These are phyloP conservation scores for Mycena alexandri DNA, from an alignment of 768 basidiomycete species.

Conservation along the genomic window DNA sequence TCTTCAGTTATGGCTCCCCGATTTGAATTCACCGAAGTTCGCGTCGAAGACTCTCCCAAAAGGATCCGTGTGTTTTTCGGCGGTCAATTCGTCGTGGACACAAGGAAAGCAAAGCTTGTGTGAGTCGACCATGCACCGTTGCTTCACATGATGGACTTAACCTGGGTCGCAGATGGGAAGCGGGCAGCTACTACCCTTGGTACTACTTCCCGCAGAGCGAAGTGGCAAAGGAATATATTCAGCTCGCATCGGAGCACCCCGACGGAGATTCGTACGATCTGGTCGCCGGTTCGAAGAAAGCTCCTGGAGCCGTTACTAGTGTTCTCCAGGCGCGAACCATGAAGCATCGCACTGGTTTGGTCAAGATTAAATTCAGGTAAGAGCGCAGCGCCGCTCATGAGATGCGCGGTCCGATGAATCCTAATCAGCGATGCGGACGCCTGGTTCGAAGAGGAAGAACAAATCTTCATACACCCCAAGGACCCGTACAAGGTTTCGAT, in stretches of 20 bases:
- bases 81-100: conserved; percentile 67
- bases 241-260: conserved; percentile 44
- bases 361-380: conserved; percentile 59
- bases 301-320: conserved; percentile 53
- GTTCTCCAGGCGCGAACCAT: conserved; percentile 42
- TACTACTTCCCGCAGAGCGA: conserved; percentile 67
- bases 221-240: conserved; percentile 58
- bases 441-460: conserved; percentile 80
- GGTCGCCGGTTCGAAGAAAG: conserved; percentile 47
- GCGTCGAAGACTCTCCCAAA: conserved; percentile 62
- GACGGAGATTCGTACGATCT: conserved; percentile 60
- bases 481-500: conserved; percentile 74
- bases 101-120: conserved; percentile 70
- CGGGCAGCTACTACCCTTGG: conserved; percentile 60
- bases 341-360: conserved; percentile 58
- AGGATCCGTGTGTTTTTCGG: conserved; percentile 68
- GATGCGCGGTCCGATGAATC: neutral
- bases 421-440: conserved; percentile 59
- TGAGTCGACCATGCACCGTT: conserved; percentile 46
- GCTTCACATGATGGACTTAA: conserved; percentile 4
- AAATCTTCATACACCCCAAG: conserved; percentile 71
- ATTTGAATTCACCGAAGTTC: conserved; percentile 36
- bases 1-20: conserved; percentile 21
- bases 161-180: conserved; percentile 62
- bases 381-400: no score